These are phyloP conservation scores for Scutellaria barbata DNA, from an alignment of 257 asterid species.

Conservation along the genomic window DNA sequence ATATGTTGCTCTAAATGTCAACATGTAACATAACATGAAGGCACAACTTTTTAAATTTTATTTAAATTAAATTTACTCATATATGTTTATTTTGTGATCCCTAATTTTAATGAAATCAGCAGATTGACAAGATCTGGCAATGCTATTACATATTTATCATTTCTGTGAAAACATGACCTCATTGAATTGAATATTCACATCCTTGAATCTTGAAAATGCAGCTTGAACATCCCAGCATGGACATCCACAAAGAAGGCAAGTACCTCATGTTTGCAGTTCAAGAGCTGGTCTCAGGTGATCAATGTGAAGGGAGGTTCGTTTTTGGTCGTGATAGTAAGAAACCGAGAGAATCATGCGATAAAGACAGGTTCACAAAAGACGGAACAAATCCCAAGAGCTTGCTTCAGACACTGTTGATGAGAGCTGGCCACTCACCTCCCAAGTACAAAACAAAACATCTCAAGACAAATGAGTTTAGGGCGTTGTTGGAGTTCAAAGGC, in stretches of 20 bases:
- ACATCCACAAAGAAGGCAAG: conserved; percentile 93
- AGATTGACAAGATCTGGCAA: background rate
- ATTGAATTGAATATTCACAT: conserved; percentile 7
- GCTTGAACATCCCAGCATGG: conserved; percentile 80
- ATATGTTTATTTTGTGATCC: too few species aligned
- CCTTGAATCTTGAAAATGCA: conserved; percentile 46
- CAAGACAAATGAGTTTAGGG: conserved; percentile 92
- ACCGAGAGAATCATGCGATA: conserved; percentile 51
- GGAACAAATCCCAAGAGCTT: conserved; percentile 94
- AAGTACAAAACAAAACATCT: conserved; percentile 96
- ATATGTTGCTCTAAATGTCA: too few species aligned
- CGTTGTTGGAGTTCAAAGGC: conserved; percentile 89
- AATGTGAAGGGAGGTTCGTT: conserved; percentile 90
- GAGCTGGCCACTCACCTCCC: conserved; percentile 99
- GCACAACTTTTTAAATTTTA: too few species aligned
- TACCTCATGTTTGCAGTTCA: conserved; percentile 92
- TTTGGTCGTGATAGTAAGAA: conserved; percentile 90
- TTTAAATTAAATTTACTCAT: too few species aligned
- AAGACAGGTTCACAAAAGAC: conserved; percentile 76
- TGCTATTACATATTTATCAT: conserved; percentile 12
- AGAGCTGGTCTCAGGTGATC: conserved; percentile 89
- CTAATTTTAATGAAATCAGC: too few species aligned
- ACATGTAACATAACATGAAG: too few species aligned
- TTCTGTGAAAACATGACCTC: background rate
- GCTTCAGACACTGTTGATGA: conserved; percentile 90